Conservation (phyloP, 108 stramenopile genomes). For the Aureococcus anophagefferens region DNA sequence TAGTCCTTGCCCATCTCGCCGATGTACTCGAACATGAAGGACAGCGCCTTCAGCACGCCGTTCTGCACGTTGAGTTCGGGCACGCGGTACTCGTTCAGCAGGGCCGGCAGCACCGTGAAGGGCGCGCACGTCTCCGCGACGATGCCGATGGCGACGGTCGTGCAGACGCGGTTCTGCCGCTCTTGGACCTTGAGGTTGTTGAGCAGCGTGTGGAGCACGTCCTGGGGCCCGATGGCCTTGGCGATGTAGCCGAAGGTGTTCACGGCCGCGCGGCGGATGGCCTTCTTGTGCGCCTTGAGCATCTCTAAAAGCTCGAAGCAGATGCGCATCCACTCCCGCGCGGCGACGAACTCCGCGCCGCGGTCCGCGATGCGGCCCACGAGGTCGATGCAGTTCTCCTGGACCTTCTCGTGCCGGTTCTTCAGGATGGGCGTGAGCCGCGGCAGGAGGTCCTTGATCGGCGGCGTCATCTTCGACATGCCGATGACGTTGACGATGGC, state of each 20-base stretch:
- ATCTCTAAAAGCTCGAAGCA: constrained; percentile 98
- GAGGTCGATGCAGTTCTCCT: constrained; percentile 76
- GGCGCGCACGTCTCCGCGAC: constrained; percentile 98
- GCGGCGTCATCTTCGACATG: constrained; percentile 96
- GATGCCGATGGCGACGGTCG: constrained; percentile 97
- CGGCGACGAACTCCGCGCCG: constrained; percentile 89
- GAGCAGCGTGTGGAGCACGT: constrained; percentile 91
- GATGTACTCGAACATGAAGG: constrained; percentile 99
- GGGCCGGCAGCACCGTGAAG: constrained; percentile 94
- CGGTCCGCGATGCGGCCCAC: constrained; percentile 96
- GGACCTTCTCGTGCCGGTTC: constrained; percentile 96
- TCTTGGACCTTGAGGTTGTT: constrained; percentile 98
- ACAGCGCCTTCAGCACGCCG: constrained; percentile 95
- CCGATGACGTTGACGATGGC: constrained; percentile 97
- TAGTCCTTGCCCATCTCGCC: constrained; percentile 99
- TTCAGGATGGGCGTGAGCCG: constrained; percentile 95
- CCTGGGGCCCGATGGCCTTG: constrained; percentile 96
- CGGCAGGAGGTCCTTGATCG: constrained; percentile 88
- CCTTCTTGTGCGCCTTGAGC: constrained; percentile 94
- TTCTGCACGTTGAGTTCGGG: constrained; percentile 98
- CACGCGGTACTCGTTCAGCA: constrained; percentile 98
- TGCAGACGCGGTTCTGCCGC: constrained; percentile 96
- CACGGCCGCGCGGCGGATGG: constrained; percentile 89
- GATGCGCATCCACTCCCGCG: constrained; percentile 99
- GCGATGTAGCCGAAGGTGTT: constrained; percentile 99